Percentiles rank a stretch among this genome's conserved stretches.
phyloP scores from a whole-genome alignment of 2,329 filamentous ascomycete species.

The Pseudogymnoascus sp. region DNA sequence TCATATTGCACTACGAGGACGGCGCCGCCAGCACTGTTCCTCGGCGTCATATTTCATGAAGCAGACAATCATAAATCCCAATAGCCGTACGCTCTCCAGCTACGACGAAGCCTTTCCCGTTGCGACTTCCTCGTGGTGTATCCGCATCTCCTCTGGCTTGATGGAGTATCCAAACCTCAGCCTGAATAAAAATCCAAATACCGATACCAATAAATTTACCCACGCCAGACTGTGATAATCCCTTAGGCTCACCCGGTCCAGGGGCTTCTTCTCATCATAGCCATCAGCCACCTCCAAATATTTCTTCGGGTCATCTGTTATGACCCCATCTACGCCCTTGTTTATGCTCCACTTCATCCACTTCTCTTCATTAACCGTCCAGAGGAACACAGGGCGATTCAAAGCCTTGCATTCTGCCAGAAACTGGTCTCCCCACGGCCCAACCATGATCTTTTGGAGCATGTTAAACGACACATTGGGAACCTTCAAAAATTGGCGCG shows the following conservation, averaged over 20 bases:
- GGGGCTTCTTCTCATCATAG: constrained; percentile 22
- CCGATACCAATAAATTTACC: constrained; percentile 4
- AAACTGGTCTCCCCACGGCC: constrained; percentile 60
- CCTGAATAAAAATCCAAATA: constrained; percentile 19
- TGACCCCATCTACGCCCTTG: constrained; percentile 64
- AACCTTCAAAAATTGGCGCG: constrained; percentile 59
- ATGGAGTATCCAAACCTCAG: constrained; percentile 13
- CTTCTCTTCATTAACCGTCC: constrained; percentile 76
- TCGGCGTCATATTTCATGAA: not conserved
- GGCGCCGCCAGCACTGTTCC: not conserved
- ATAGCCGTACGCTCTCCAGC: not conserved
- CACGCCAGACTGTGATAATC: not conserved
- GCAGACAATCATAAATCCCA: not conserved
- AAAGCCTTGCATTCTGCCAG: constrained; percentile 50
- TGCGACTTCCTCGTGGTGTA: not conserved
- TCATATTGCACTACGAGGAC: not conserved
- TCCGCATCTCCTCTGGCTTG: not conserved
- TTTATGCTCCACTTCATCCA: constrained; percentile 77
- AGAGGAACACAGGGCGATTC: constrained; percentile 60
- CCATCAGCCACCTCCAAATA: constrained; percentile 53
- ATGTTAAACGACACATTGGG: constrained; percentile 74
- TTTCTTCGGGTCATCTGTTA: constrained; percentile 72
- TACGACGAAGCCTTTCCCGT: not conserved
- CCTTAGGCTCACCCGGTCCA: constrained; percentile 15
- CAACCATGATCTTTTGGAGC: constrained; percentile 59